Base-by-base conservation (phyloP, 2,329 filamentous ascomycete species). In the Paraconiothyrium brasiliense region DNA sequence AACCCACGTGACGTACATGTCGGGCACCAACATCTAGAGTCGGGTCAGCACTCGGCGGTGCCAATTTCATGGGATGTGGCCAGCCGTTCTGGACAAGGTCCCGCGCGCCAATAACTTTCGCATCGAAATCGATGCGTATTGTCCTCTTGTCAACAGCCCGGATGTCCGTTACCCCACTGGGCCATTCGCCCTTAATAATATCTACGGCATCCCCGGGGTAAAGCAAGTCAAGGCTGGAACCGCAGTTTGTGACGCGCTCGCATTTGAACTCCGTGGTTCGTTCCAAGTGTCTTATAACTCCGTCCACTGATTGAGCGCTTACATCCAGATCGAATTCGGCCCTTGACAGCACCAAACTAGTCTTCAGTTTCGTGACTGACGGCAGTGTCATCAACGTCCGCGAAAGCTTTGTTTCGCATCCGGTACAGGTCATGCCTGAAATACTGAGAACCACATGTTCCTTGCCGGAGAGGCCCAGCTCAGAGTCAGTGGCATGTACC, bases 351-450 rank as follows among this genome's bases (percentile, higher is more conserved):
- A 92, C 81, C n/a, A 92, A 80, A 62, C 87, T 92, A 0, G 86
- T 88, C 64, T 87, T 86, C 5, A 91, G 72, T 52, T 89, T 84
- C 0, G 72, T 79, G 59, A 92, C 77, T 0, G 78, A 80, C 0
- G 76, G 59, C 1, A 90, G 75, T 8, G 76, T 78, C 2, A 71
- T 78, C 0, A 92, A 81, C 0, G 85, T 86, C 78, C 30, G 79
- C 71, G 47, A 57, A 0, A 92, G 81, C 70, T 91, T 91, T 1
- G 84, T 89, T 71, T 90, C 89, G 73, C 90, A 93, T 0, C 90
- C 90, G 0, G 87, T 88, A 66, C 91, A 93, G 0, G 89, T 92
- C 89, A 93, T 91, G 3, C 90, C 90, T 2, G 84, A 83, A 22
- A 92, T 82, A 59, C 80, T 85, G n/a, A 92, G 79, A 30, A 87